phyloP scores from a whole-genome alignment of 352 stramenopile genomes.

The Pelagophyceae sp. region DNA sequence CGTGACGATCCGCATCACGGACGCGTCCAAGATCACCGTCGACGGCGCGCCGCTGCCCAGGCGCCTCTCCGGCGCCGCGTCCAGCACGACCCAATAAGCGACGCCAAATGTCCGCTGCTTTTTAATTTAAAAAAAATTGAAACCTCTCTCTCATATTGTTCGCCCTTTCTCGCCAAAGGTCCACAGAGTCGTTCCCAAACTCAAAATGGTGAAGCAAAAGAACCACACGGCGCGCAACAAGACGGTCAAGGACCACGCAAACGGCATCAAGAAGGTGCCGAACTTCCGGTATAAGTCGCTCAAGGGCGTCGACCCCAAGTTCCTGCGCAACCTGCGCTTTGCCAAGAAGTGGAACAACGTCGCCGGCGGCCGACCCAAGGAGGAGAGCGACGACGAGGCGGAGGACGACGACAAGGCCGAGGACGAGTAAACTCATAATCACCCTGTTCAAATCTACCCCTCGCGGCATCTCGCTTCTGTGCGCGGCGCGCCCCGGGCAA shows the following conservation, averaged over 20 bases:
- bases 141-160: no score
- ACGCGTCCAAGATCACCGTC: slow-evolving; percentile 10
- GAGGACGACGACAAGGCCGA: slow-evolving; percentile 3
- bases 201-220: no score
- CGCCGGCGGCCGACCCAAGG: background rate
- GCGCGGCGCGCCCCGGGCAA: no score
- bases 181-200: no score
- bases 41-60: slow-evolving; percentile 13
- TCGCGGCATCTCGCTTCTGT: no score
- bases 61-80: background rate
- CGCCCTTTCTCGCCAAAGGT: no score
- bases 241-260: slow-evolving; percentile 76
- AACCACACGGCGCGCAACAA: slow-evolving; percentile 81
- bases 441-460: no score
- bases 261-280: slow-evolving; percentile 79
- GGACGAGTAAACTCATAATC: background rate
- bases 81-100: background rate
- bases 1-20: background rate
- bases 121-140: background rate
- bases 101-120: background rate
- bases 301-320: slow-evolving; percentile 77
- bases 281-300: slow-evolving; percentile 75
- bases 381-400: background rate
- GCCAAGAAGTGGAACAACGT: slow-evolving; percentile 77
- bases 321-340: slow-evolving; percentile 75